A percentile compares a stretch with the other conserved stretches of the same genome.
These are phyloP conservation scores for Spergularia azorica DNA, from an alignment of 179 eudicot genomes.

Conservation along the genomic window DNA sequence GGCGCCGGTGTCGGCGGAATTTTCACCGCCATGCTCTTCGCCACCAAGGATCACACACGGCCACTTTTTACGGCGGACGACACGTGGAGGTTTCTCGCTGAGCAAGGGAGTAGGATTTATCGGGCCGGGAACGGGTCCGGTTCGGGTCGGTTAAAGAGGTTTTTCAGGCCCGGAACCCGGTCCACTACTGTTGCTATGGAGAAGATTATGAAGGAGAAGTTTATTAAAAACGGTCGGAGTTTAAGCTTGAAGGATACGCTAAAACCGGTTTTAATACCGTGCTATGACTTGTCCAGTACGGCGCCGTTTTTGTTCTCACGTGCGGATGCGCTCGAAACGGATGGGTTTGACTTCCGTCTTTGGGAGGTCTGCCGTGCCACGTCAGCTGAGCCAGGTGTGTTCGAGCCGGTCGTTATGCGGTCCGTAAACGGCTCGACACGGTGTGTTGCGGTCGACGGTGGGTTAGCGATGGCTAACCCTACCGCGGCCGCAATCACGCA, in stretches of 20 bases:
- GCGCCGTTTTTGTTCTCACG: conserved; percentile 83
- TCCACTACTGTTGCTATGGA: conserved; percentile 45
- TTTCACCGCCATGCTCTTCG: conserved; percentile 81
- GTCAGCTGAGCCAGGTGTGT: conserved; percentile 66
- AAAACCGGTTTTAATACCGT: conserved; percentile 83
- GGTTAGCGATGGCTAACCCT: conserved; percentile 79
- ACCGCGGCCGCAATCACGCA: conserved; percentile 93
- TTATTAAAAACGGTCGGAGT: conserved; percentile 40
- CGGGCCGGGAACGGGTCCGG: conserved; percentile 25
- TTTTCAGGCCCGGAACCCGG: conserved; percentile 23
- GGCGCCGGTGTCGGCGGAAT: conserved; percentile 87
- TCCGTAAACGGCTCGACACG: conserved; percentile 63
- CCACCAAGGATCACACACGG: conserved; percentile 43
- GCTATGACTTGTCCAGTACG: conserved; percentile 75
- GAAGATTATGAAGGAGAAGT: conserved; percentile 59
- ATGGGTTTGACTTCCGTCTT: conserved; percentile 67
- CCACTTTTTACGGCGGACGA: conserved; percentile 77
- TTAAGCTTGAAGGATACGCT: conserved; percentile 74
- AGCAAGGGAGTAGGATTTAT: conserved; percentile 60
- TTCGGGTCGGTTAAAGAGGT: conserved; percentile 32
- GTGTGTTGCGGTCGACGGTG: conserved; percentile 81
- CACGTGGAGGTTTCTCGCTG: conserved; percentile 77
- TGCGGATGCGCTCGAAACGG: conserved; percentile 84
- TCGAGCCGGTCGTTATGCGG: conserved; percentile 60
- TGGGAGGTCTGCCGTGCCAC: conserved; percentile 92